Evolutionary conservation across 2,329 filamentous ascomycete genomes (phyloP), one percentile per base, ranked within the genome.

Genomic region (Ceratocystis ficicola): DNA sequence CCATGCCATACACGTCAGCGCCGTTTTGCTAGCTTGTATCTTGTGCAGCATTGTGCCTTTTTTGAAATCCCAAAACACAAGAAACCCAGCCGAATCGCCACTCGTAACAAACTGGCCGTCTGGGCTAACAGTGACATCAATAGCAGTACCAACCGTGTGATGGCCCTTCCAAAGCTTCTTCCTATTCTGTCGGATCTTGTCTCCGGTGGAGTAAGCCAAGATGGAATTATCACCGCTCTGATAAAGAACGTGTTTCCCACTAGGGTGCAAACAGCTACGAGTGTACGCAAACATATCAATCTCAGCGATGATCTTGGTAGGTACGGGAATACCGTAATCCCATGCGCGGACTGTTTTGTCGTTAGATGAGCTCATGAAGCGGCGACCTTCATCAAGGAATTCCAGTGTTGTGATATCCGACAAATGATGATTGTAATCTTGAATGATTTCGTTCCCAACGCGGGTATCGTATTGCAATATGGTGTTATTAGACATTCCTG

Each of bases 51-150:
- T 93, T 78, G 96, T 97, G 75, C 93, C 95, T 48, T 91, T 96
- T 83, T 99, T 99, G 90, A 92, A 99, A 76, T 97, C 94, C 90
- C 92, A 99, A 77, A 97, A 96, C 76, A 89, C 95, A 61, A 96
- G 85, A 72, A 84, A 96, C 44, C 95, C 94, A 17, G 84, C 90
- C 63, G 85, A 89, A 75, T 99, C 94, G 68, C 94, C 94, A 20
- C 84, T 89, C 22, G 86, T 87, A 65, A 99, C 80, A 74, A 96
- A 95, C 73, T 95, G 90, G 0, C 94, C 94, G 74, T 97, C 94
- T 0, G 92, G 90, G 71, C 86, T 90, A 73, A 95, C 88, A 64
- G 88, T 86, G 63, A 99, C 81, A 72, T 96, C 94, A 69, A 97
- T 90, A 1, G 88, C 92, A 72, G 95, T 92, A 2, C 95, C 94